Evolutionary conservation across 2,329 filamentous ascomycete genomes (phyloP).

Genomic region (Metarhizium anisopliae): DNA sequence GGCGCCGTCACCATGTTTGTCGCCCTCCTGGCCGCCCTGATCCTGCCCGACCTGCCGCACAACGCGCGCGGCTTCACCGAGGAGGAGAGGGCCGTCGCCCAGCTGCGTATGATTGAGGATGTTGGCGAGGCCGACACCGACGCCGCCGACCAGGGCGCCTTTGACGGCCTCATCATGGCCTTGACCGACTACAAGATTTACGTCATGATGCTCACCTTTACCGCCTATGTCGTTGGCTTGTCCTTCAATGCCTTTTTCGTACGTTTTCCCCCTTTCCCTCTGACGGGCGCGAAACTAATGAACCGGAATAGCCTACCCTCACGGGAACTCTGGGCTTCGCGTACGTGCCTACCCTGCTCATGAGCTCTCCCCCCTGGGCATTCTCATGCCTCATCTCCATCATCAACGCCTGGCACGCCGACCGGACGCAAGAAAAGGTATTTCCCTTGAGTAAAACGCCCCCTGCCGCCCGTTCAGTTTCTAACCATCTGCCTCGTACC

Average conservation of each 20-base stretch:
- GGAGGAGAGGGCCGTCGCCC: conserved; percentile 46
- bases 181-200: conserved; percentile 54
- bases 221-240: conserved; percentile 49
- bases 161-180: conserved; percentile 48
- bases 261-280: conserved; percentile 11
- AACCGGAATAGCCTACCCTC: conserved; percentile 31
- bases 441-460: background rate
- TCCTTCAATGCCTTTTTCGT: conserved; percentile 52
- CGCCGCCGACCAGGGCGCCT: conserved; percentile 36
- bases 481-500: background rate
- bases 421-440: conserved; percentile 44
- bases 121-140: conserved; percentile 48
- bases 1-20: conserved; percentile 42
- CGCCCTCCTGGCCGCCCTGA: conserved; percentile 35
- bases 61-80: conserved; percentile 50
- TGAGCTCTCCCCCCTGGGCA: conserved; percentile 50
- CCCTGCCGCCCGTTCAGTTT: too few relatives aligned
- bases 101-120: conserved; percentile 47
- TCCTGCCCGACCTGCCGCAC: conserved; percentile 45
- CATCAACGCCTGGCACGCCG: conserved; percentile 45
- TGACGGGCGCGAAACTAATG: too few relatives aligned
- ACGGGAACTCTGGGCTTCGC: conserved; percentile 43
- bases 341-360: conserved; percentile 43
- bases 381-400: conserved; percentile 50
- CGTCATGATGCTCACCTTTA: conserved; percentile 53